phyloP scores from a whole-genome alignment of 306 rosid species.

The Canavalia ensiformis region DNA sequence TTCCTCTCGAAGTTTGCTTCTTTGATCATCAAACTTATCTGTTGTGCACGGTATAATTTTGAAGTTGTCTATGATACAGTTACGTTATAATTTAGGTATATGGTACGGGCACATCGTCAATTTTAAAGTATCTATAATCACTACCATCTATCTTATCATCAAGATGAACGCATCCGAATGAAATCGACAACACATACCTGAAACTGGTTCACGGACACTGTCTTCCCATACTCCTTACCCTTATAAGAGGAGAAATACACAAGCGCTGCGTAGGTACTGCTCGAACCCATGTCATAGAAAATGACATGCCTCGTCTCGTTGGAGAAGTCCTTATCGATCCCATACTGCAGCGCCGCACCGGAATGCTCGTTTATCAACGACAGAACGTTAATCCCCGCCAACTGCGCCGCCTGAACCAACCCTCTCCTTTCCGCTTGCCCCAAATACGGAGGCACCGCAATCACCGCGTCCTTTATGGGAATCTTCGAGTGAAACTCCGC shows the following conservation, averaged over 20 bases:
- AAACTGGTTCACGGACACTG: conserved; percentile 84
- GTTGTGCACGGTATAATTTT: too few relatives aligned
- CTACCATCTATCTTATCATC: too few relatives aligned
- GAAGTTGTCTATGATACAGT: too few relatives aligned
- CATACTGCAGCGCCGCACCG: conserved; percentile 97
- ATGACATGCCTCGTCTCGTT: conserved; percentile 86
- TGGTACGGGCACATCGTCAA: too few relatives aligned
- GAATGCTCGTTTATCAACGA: conserved; percentile 91
- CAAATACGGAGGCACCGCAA: conserved; percentile 91
- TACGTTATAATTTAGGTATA: too few relatives aligned
- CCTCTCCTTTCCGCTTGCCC: conserved; percentile 95
- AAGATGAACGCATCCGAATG: too few relatives aligned
- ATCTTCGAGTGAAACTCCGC: conserved; percentile 94
- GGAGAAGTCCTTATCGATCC: conserved; percentile 93
- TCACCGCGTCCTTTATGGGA: conserved; percentile 79
- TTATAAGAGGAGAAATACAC: conserved; percentile 84
- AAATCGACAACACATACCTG: conserved; percentile 62
- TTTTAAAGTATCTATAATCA: too few relatives aligned
- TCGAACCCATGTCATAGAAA: conserved; percentile 96
- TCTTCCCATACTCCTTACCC: conserved; percentile 85
- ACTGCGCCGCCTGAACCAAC: conserved; percentile 79
- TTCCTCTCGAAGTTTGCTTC: too few relatives aligned
- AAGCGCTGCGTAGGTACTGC: conserved; percentile 90
- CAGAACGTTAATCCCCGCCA: conserved; percentile 87
- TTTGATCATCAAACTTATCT: too few relatives aligned